Base-by-base conservation (phyloP, 257 asterid species). In the Echites panduratus region DNA sequence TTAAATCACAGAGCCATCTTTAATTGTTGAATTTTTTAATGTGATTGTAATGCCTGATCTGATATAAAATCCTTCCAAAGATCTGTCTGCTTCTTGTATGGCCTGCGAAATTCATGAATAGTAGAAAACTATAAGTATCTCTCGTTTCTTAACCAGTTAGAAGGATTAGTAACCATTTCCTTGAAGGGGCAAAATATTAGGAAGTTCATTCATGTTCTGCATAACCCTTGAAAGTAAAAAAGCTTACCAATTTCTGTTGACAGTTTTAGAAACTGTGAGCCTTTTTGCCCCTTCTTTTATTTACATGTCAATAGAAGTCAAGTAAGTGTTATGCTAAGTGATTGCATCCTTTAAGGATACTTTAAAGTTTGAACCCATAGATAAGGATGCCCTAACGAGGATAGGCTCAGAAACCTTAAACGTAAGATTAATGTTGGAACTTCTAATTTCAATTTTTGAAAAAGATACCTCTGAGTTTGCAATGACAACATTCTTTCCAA, bases 31-130 rank as follows among this genome's bases (percentile, higher is more conserved):
- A 81, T 93, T 91, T 80, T 86, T 93, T 77, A 82, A 69, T 81
- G 82, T 79, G 71, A 93, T 84, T 70, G 96, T 86, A 62, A 93
- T 84, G 44, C 96, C 96, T 50, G 98, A 91, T 73, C 97, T 86
- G 80, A 93, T 91, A 89, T 88, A 88, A 80, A 91, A 89, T 78
- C 98, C 98, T 35, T 93, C 97, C 41, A 89, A 83, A 49, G 96
- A 76, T 88, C 98, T 87, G 70, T 91, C 98, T n/a, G 96, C 98
- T 81, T 93, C 98, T 82, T 91, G 96, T 75, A 91, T 77, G 14
- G 96, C 96, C 98, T 91, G 88, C 81, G 85, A 83, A 73, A 75
- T 68, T 72, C 66, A 69, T 47, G 71, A 40, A 70, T 75, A 32
- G 70, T 62, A 49, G 50, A 41, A 29, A 54, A 27, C 4, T 47